Conservation (phyloP, 495 filamentous ascomycete species). For the Penicillium psychrofluorescens region DNA sequence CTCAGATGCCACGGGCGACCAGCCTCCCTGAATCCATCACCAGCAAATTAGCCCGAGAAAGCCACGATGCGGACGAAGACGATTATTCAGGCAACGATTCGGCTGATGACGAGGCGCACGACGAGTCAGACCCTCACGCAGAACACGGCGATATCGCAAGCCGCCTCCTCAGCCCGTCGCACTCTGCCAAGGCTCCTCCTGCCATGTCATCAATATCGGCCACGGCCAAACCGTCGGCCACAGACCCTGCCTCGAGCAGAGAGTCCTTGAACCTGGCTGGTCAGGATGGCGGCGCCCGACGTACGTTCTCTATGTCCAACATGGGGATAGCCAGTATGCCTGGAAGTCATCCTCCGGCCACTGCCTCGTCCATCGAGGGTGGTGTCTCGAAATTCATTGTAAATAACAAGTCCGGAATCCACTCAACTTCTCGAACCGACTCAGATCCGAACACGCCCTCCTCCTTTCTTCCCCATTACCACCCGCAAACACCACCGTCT, state of each 20-base stretch:
- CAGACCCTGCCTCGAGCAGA: constrained; percentile 27
- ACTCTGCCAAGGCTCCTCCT: constrained; percentile 38
- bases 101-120: constrained; percentile 12
- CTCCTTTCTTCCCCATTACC: constrained; percentile 42
- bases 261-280: constrained; percentile 28
- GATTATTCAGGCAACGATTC: constrained; percentile 12
- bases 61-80: constrained; percentile 8
- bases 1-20: constrained; percentile 35
- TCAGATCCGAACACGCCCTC: constrained; percentile 44
- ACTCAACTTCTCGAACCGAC: constrained; percentile 31
- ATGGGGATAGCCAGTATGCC: constrained; percentile 19
- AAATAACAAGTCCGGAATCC: constrained; percentile 24
- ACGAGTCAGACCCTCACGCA: constrained; percentile 9
- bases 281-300: constrained; percentile 28
- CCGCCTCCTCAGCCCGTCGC: constrained; percentile 33
- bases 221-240: constrained; percentile 28
- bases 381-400: constrained; percentile 41
- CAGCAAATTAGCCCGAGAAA: constrained; percentile 22
- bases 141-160: constrained; percentile 33
- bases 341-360: constrained; percentile 23
- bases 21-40: constrained; percentile 39
- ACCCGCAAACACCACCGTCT: constrained; percentile 39
- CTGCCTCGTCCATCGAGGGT: constrained; percentile 42
- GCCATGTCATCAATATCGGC: constrained; percentile 46
- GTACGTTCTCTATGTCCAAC: constrained; percentile 23